Conservation (phyloP, 805 yeast genomes). For the Metschnikowia proteae region DNA sequence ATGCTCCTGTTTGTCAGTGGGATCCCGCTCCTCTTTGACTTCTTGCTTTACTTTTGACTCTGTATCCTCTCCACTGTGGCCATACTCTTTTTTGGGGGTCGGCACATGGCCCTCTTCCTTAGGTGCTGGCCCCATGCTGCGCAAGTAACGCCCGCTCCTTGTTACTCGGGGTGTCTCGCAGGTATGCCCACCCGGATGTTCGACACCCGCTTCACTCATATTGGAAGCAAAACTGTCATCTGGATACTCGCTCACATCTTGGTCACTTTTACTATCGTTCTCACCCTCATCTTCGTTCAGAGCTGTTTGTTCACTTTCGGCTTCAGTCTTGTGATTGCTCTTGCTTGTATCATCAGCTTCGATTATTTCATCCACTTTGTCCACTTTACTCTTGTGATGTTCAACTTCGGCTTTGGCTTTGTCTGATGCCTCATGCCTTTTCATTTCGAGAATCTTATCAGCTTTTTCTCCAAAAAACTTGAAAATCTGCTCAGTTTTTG, state of each 20-base stretch:
- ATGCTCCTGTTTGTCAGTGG: neutral
- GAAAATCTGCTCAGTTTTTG: neutral
- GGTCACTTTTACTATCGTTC: neutral
- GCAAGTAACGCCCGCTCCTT: slow-evolving; percentile 2
- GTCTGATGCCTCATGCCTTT: neutral
- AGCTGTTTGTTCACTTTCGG: neutral
- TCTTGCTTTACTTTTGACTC: neutral
- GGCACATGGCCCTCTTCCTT: neutral
- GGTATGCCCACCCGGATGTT: neutral
- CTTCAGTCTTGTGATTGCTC: neutral
- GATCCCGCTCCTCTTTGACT: neutral
- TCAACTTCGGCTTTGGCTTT: neutral
- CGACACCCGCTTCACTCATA: neutral
- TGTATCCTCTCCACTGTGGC: slow-evolving; percentile 3
- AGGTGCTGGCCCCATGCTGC: slow-evolving; percentile 5
- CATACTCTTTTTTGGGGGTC: slow-evolving; percentile 2
- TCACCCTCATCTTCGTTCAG: neutral
- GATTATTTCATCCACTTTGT: neutral
- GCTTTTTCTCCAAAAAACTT: neutral
- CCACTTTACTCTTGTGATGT: neutral
- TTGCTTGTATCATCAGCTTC: neutral
- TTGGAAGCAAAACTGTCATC: neutral
- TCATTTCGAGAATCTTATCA: neutral
- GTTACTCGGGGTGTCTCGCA: neutral
- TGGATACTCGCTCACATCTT: neutral